Conservation (phyloP, 352 stramenopile genomes). For the Globisporangium echinulatum region DNA sequence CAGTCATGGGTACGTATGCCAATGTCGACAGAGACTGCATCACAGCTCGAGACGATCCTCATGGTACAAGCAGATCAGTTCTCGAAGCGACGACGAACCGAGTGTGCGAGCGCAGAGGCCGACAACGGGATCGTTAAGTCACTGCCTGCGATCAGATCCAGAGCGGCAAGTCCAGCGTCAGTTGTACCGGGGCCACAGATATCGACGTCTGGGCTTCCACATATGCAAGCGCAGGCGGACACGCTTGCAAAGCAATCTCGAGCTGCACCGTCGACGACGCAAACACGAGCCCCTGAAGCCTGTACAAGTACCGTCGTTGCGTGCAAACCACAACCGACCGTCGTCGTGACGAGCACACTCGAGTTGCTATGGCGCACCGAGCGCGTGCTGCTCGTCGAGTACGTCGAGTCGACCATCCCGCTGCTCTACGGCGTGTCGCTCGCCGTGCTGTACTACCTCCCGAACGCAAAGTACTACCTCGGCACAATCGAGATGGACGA, state of each 20-base stretch:
- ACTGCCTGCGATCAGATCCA: background rate
- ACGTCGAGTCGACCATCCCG: slow-evolving; percentile 26
- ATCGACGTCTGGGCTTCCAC: no score
- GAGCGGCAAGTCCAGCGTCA: background rate
- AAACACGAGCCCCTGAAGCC: background rate
- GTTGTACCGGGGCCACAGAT: background rate
- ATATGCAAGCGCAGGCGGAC: no score
- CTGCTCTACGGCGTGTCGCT: slow-evolving; percentile 25
- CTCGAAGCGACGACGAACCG: background rate
- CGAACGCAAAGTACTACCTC: slow-evolving; percentile 18
- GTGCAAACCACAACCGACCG: background rate
- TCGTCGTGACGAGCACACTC: slow-evolving; percentile 7
- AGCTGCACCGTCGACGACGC: background rate
- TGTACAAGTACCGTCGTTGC: no score
- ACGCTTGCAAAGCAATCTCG: background rate
- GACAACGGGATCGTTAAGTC: no score
- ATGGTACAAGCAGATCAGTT: background rate
- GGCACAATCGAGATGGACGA: slow-evolving; percentile 7
- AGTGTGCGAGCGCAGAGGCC: background rate
- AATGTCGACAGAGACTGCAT: background rate
- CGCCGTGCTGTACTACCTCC: slow-evolving; percentile 15
- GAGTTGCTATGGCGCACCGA: slow-evolving; percentile 27
- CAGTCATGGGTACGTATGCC: slow-evolving; percentile 1
- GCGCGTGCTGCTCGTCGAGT: slow-evolving; percentile 28
- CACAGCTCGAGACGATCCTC: background rate